Evolutionary conservation across 345 rosid genomes (phyloP).

Genomic region (Heritiera littoralis): DNA sequence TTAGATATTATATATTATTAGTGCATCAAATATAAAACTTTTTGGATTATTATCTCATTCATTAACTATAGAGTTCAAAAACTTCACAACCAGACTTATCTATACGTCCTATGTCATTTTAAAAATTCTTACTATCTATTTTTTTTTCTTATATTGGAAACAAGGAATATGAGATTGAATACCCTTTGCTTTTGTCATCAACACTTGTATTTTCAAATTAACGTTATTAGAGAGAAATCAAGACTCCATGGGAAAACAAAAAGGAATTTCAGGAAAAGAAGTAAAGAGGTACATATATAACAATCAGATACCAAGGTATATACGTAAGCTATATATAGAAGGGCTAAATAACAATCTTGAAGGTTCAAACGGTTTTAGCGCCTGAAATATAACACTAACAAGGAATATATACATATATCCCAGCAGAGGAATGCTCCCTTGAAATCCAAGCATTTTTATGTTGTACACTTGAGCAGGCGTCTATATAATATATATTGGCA

Average conservation of each 20-base stretch:
- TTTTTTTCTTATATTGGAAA: no score
- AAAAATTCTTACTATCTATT: no score
- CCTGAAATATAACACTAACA: background rate
- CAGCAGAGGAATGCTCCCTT: conserved; percentile 1
- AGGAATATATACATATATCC: background rate
- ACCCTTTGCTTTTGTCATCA: no score
- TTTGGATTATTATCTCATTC: no score
- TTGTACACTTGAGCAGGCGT: background rate
- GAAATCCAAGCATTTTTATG: conserved; percentile 3
- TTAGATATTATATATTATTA: no score
- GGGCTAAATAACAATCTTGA: background rate
- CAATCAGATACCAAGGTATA: no score
- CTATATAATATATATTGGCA: background rate
- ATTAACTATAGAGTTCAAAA: no score
- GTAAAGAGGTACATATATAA: background rate
- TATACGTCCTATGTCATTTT: no score
- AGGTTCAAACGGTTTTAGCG: background rate
- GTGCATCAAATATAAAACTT: no score
- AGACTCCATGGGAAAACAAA: background rate
- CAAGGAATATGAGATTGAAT: no score
- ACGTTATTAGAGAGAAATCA: background rate
- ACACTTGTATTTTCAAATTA: background rate
- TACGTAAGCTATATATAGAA: background rate
- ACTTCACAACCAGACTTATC: no score
- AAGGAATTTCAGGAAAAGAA: background rate